phyloP scores from a whole-genome alignment of 805 yeast species.

The Suhomyces pyralidae region DNA sequence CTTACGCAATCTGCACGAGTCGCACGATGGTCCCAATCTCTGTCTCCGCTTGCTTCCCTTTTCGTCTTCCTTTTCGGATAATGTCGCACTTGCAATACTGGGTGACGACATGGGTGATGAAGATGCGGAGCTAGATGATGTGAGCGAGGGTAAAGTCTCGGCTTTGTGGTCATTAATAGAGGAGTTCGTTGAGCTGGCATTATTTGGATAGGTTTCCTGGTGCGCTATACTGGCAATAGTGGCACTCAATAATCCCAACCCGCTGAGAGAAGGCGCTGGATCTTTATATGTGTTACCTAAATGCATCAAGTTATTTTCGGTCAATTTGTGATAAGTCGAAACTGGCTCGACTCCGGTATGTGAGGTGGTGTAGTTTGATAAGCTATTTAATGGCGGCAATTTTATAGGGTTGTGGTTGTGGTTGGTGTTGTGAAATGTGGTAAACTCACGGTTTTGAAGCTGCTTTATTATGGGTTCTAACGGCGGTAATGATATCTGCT shows the following conservation, averaged over 20 bases:
- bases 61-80: neutral
- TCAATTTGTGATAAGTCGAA: constrained; percentile 10
- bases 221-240: constrained; percentile 7
- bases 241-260: constrained; percentile 8
- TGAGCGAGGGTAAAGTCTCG: constrained; percentile 4
- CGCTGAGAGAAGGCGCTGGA: neutral
- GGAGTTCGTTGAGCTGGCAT: neutral
- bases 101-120: constrained; percentile 20
- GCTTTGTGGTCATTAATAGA: neutral
- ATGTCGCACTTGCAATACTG: constrained; percentile 4
- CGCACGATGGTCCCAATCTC: constrained; percentile 74
- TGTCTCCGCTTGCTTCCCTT: constrained; percentile 45
- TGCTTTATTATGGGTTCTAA: constrained; percentile 8
- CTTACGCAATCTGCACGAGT: constrained; percentile 63
- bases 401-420: constrained; percentile 2
- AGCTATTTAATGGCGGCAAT: constrained; percentile 6
- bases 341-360: neutral
- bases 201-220: neutral
- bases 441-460: neutral
- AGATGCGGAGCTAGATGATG: constrained; percentile 14
- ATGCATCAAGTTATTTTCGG: constrained; percentile 17
- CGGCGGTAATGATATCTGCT: constrained; percentile 7
- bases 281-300: constrained; percentile 10
- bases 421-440: neutral
- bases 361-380: constrained; percentile 8